Percentiles rank a stretch among this genome's conserved stretches.
Evolutionary conservation across 2,329 filamentous ascomycete genomes (phyloP).

Genomic region (Trichoderma atroviride): DNA sequence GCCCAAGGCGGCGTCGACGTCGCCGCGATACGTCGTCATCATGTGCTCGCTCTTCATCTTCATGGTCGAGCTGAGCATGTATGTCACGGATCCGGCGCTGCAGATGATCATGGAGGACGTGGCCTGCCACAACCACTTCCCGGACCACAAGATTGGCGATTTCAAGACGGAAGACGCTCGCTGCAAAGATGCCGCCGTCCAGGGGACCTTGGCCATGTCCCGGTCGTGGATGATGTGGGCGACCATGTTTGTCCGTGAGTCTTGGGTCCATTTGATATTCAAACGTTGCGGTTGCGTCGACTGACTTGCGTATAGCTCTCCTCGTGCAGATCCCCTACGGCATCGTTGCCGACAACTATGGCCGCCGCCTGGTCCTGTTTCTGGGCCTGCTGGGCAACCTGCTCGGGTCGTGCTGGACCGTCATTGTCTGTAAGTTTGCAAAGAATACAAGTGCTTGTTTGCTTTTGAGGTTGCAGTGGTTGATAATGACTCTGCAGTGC

Average conservation of each 20-base stretch:
- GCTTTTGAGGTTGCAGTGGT: too few relatives aligned
- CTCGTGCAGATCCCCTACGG: conserved; percentile 50
- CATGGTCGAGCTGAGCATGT: conserved; percentile 47
- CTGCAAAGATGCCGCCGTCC: conserved; percentile 54
- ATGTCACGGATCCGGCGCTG: conserved; percentile 44
- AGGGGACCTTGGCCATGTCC: conserved; percentile 55
- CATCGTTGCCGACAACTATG: conserved; percentile 51
- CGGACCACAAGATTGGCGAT: conserved; percentile 40
- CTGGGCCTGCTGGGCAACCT: conserved; percentile 39
- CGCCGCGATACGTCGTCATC: conserved; percentile 29
- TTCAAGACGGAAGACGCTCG: conserved; percentile 41
- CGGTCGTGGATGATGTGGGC: conserved; percentile 50
- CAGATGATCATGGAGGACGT: conserved; percentile 57
- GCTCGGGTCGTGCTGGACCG: conserved; percentile 35
- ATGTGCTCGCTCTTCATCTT: conserved; percentile 46
- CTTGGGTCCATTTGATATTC: too few relatives aligned
- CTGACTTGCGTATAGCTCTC: conserved; percentile 40
- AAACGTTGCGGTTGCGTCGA: conserved; percentile 32
- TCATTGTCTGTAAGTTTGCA: too few relatives aligned
- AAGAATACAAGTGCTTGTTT: too few relatives aligned
- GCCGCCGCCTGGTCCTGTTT: conserved; percentile 46
- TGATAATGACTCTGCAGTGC: conserved; percentile 33
- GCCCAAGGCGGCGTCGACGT: too few relatives aligned
- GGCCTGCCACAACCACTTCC: conserved; percentile 54
- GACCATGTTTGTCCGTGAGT: conserved; percentile 41